Conservation (phyloP, 352 stramenopile genomes). For the Phytophthora meadii region DNA sequence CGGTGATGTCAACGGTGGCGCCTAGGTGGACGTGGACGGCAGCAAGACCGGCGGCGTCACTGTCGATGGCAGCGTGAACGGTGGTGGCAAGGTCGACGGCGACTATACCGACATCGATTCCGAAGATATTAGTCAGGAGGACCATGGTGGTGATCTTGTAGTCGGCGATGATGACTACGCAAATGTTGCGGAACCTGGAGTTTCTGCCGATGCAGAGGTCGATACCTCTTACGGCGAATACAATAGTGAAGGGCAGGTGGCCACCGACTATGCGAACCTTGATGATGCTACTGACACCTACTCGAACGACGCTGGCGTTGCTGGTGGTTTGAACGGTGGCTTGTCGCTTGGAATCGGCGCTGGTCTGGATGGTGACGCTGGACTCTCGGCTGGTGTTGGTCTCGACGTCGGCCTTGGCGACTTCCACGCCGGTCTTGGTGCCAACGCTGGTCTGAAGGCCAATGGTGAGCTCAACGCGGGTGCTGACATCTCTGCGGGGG, state of each 20-base stretch:
- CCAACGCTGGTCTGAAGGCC: slow-evolving; percentile 5
- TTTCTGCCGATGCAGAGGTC: neutral
- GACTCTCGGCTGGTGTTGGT: slow-evolving; percentile 2
- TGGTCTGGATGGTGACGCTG: slow-evolving; percentile 3
- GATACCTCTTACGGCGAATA: neutral
- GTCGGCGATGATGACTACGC: neutral
- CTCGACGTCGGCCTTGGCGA: neutral
- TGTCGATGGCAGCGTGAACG: no score
- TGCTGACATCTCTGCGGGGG: neutral
- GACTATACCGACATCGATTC: no score
- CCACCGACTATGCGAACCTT: neutral
- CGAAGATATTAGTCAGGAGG: no score
- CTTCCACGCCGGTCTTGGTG: slow-evolving; percentile 4
- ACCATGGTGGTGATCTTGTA: neutral
- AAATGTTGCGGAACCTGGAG: neutral
- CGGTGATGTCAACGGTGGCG: no score
- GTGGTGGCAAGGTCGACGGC: no score
- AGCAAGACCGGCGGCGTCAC: no score
- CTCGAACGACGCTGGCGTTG: neutral
- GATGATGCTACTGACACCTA: neutral
- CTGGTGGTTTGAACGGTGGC: neutral
- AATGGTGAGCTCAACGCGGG: neutral
- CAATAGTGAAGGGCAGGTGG: neutral
- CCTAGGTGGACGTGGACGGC: no score
- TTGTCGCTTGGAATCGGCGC: neutral